phyloP scores from a whole-genome alignment of 2,329 filamentous ascomycete genomes.

The Penicillium sp. region DNA sequence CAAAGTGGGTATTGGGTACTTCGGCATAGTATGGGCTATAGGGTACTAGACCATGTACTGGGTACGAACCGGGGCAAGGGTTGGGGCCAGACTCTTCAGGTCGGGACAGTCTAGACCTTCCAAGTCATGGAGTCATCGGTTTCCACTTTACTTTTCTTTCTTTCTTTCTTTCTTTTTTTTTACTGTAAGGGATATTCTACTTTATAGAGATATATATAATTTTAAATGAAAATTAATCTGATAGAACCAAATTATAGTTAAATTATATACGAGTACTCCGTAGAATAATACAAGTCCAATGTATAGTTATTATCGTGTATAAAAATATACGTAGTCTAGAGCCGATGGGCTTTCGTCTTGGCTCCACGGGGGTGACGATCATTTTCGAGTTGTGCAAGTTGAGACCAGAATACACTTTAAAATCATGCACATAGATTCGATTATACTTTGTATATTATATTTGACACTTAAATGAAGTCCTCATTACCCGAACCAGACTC shows the following conservation, averaged over 20 bases:
- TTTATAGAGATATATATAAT: neutral
- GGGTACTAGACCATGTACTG: constrained; percentile 7
- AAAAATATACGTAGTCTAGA: constrained; percentile 8
- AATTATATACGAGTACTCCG: too few species aligned
- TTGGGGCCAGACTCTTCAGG: constrained; percentile 20
- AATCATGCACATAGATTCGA: constrained; percentile 6
- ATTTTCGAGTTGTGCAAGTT: constrained; percentile 11
- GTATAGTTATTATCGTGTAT: neutral
- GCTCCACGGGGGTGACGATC: constrained; percentile 20
- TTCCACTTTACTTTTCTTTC: neutral
- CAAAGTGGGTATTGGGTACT: constrained; percentile 22
- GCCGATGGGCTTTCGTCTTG: constrained; percentile 8
- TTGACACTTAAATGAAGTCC: neutral
- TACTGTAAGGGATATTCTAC: constrained; percentile 5
- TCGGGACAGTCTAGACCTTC: constrained; percentile 24
- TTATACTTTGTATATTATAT: neutral
- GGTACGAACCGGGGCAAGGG: constrained; percentile 15
- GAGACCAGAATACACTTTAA: neutral
- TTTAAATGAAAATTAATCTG: neutral
- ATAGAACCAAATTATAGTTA: neutral
- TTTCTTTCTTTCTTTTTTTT: neutral
- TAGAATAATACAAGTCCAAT: neutral
- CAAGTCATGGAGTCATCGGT: constrained; percentile 29
- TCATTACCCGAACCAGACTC: constrained; percentile 13
- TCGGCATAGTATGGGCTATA: constrained; percentile 7